Evolutionary conservation across 2,329 filamentous ascomycete species (phyloP).

Genomic region (Aspergillus candidus): DNA sequence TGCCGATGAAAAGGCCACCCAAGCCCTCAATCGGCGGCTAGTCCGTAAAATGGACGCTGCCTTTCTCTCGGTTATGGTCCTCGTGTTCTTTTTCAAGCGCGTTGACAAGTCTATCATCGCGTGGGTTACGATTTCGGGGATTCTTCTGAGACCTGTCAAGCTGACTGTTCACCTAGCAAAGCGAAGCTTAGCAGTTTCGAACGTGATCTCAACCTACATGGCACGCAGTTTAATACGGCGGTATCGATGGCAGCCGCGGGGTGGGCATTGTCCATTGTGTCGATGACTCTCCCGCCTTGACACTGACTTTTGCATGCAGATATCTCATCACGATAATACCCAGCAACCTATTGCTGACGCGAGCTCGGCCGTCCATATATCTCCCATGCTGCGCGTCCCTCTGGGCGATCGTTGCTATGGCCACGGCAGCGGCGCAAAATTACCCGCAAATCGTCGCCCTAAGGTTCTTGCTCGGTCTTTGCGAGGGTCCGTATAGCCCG

Average conservation of each 20-base stretch:
- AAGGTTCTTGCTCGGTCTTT: slow-evolving; percentile 31
- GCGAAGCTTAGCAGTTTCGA: slow-evolving; percentile 11
- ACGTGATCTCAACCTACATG: slow-evolving; percentile 38
- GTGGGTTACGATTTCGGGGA: too few species aligned
- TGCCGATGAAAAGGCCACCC: too few species aligned
- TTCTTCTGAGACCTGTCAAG: too few species aligned
- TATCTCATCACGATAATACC: slow-evolving; percentile 27
- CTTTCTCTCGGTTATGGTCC: too few species aligned
- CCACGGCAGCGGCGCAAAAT: background rate
- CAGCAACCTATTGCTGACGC: slow-evolving; percentile 28
- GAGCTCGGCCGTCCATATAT: too few species aligned
- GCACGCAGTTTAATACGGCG: slow-evolving; percentile 42
- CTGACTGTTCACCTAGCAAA: background rate
- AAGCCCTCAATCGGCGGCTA: too few species aligned
- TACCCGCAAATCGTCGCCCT: background rate
- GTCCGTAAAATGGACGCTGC: too few species aligned
- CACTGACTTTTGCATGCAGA: slow-evolving; percentile 9
- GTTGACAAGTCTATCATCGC: too few species aligned
- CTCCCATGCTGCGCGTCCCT: too few species aligned
- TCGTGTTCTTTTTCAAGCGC: too few species aligned
- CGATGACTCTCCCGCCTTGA: slow-evolving; percentile 3
- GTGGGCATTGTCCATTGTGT: slow-evolving; percentile 7
- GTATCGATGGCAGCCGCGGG: slow-evolving; percentile 42
- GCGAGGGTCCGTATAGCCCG: slow-evolving; percentile 48
- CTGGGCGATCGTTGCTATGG: too few species aligned